Base-by-base conservation (phyloP, 129 eudicot genomes). In the Artemisia annua region DNA sequence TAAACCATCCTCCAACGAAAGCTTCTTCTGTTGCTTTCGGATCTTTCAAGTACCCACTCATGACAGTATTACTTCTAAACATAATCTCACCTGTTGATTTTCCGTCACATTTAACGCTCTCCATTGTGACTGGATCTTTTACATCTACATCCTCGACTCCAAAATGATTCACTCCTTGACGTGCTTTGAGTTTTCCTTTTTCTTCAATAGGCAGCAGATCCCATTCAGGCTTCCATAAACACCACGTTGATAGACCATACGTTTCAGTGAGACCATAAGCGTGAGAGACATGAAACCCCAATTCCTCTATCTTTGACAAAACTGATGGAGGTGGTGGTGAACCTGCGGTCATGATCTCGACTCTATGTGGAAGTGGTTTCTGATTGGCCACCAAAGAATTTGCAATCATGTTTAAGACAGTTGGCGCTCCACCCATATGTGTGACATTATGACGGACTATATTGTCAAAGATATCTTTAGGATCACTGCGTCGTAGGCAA, bases 271-370 rank as follows among this genome's bases (percentile, higher is more conserved):
- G 70, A 1, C 70, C 70, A 19, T 65, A 65, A 65, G 32, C 70
- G 35, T 65, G 70, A 65, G 54, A 65, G 9, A 65, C 54, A 17
- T 8, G 32, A 19, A 65, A 65, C 70, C 70, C 70, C 3, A 65
- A 13, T 9, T 65, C 70, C 16, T 44, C 70, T 44, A 44, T 65
- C 70, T 44, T 44, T 7, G 54, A 65, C 18, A 65, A 5, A 44
- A 65, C 54, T 2, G 54, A n/a, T 18, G 54, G 32, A 44, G 70
- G 70, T 43, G 70, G 70, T 11, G 70, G 70, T 44, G 70, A 50
- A 1, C 70, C 70, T 0, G 70, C 70, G 30, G 70, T 65, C 70
- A 65, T 65, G 70, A 65, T 65, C 53, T 65, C 70, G n/a, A 65
- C 70, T 11, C 26, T 43, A 51, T 65, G 70, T 65, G 70, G 53